Percentiles rank a stretch among this genome's conserved stretches.
phyloP scores from a whole-genome alignment of 2,329 filamentous ascomycete species.

The Dactylonectria estremocensis region DNA sequence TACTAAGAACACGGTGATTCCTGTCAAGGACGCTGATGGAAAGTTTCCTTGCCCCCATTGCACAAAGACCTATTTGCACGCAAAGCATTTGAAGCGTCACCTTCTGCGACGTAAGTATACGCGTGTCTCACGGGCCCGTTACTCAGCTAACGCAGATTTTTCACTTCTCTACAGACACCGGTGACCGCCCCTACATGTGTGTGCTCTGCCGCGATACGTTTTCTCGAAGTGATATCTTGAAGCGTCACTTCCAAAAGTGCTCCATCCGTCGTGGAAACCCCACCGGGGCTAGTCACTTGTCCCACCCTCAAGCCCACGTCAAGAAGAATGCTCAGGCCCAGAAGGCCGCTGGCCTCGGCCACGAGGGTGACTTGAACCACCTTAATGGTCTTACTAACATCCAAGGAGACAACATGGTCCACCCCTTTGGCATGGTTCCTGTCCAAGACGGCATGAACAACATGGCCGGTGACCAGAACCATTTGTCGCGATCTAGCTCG shows the following conservation, averaged over 20 bases:
- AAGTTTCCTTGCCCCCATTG: conserved; percentile 99
- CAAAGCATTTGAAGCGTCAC: conserved; percentile 98
- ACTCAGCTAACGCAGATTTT: conserved; percentile 16
- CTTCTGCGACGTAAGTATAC: conserved; percentile 89
- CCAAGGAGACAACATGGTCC: conserved; percentile 70
- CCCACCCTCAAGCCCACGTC: conserved; percentile 90
- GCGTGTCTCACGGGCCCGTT: conserved; percentile 4
- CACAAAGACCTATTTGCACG: conserved; percentile 97
- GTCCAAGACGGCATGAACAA: conserved; percentile 72
- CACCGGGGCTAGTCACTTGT: conserved; percentile 93
- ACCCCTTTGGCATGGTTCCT: conserved; percentile 71
- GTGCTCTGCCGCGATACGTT: conserved; percentile 98
- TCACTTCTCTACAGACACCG: conserved; percentile 78
- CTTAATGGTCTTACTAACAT: conserved; percentile 74
- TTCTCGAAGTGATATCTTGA: conserved; percentile 96
- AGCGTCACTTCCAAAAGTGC: conserved; percentile 99
- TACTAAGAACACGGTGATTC: conserved; percentile 86
- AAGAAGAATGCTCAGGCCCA: conserved; percentile 80
- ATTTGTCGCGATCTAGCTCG: conserved; percentile 74
- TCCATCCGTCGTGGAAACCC: conserved; percentile 96
- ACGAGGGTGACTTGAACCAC: conserved; percentile 70
- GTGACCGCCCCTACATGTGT: conserved; percentile 98
- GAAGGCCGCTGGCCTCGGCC: conserved; percentile 67
- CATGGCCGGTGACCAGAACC: conserved; percentile 72
- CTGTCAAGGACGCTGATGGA: conserved; percentile 95